Evolutionary conservation across 1,284 basidiomycete species (phyloP).

Genomic region (Ganoderma sp.): DNA sequence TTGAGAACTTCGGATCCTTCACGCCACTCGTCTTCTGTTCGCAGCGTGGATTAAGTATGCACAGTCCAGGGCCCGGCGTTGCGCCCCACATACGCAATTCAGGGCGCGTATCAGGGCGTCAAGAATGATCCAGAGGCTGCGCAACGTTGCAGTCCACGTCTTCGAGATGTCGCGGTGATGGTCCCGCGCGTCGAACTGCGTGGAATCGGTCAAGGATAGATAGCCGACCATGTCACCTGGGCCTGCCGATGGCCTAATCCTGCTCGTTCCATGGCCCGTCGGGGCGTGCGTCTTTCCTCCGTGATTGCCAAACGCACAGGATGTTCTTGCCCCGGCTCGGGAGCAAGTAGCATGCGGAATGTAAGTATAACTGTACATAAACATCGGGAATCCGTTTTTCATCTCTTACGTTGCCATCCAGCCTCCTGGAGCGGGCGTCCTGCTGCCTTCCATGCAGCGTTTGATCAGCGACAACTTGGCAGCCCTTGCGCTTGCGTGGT

Average conservation of each 20-base stretch:
- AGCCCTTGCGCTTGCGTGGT: neutral
- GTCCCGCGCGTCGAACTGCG: conserved; percentile 3
- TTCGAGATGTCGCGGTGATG: conserved; percentile 1
- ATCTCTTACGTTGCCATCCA: neutral
- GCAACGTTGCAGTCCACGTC: neutral
- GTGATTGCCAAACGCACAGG: conserved; percentile 20
- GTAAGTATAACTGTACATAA: conserved; percentile 1
- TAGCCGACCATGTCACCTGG: conserved; percentile 20
- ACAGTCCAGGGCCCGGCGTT: neutral
- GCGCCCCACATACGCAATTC: conserved; percentile 1
- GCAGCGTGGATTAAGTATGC: conserved; percentile 5
- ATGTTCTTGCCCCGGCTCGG: conserved; percentile 5
- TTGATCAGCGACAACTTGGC: conserved; percentile 9
- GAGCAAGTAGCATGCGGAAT: neutral
- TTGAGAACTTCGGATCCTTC: conserved; percentile 11
- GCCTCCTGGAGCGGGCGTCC: neutral
- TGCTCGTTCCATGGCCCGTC: neutral
- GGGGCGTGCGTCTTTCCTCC: conserved; percentile 2
- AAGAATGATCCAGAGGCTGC: conserved; percentile 1
- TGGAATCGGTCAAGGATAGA: conserved; percentile 11
- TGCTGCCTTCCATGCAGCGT: neutral
- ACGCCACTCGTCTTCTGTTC: conserved; percentile 5
- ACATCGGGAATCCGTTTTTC: neutral
- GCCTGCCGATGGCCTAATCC: conserved; percentile 9
- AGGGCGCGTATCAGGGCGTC: neutral